Conservation (phyloP, 768 basidiomycete genomes). For the Brasilioporus rufonigricans region DNA sequence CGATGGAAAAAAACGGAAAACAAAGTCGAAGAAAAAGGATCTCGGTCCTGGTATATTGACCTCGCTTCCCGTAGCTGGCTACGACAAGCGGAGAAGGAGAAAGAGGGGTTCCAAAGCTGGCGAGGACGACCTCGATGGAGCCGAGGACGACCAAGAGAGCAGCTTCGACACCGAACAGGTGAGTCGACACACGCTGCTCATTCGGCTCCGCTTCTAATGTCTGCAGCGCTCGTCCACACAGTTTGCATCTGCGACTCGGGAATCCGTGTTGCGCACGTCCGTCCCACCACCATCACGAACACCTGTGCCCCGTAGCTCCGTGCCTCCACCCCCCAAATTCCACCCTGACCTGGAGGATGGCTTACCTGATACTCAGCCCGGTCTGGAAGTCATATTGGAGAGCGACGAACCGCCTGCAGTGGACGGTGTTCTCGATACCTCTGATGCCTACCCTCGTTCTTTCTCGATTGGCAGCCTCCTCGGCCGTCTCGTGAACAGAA, state of each 20-base stretch:
- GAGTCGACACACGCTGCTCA: constrained; percentile 24
- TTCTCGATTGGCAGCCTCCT: constrained; percentile 49
- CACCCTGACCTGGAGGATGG: constrained; percentile 17
- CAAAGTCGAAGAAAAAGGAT: constrained; percentile 49
- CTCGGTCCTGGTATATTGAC: constrained; percentile 55
- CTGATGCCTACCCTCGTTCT: constrained; percentile 17
- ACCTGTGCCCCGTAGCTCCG: constrained; percentile 39
- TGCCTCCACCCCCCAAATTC: constrained; percentile 38
- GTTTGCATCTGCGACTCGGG: constrained; percentile 35
- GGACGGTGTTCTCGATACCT: constrained; percentile 26
- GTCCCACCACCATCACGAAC: constrained; percentile 37
- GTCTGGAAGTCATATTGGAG: constrained; percentile 64
- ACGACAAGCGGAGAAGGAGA: constrained; percentile 61
- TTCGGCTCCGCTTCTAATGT: constrained; percentile 4
- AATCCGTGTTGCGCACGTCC: constrained; percentile 33
- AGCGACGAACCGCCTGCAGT: constrained; percentile 48
- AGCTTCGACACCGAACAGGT: constrained; percentile 42
- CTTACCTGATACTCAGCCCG: constrained; percentile 44
- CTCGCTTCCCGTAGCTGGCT: constrained; percentile 63
- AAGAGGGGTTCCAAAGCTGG: constrained; percentile 46
- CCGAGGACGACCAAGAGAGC: constrained; percentile 49
- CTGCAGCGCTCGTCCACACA: constrained; percentile 26
- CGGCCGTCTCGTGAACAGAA: constrained; percentile 41
- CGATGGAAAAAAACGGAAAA: constrained; percentile 50
- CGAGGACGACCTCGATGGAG: constrained; percentile 34